A percentile compares a stretch with the other conserved stretches of the same genome.
Evolutionary conservation across 352 stramenopile genomes (phyloP).

Genomic region (Phytophthora europaea): DNA sequence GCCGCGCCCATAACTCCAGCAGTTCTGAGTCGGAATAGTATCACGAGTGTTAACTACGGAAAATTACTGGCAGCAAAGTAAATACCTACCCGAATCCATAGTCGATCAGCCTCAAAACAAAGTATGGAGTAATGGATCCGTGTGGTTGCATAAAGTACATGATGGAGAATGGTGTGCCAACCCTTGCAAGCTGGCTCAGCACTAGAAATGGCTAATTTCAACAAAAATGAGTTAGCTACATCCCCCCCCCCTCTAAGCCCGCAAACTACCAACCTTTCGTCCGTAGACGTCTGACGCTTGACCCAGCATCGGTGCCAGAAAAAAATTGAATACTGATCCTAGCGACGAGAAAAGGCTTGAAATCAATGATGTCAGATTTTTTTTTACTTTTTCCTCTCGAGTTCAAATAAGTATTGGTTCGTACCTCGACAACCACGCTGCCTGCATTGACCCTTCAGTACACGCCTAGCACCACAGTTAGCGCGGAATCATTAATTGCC

Average conservation of each 20-base stretch:
- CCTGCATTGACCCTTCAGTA: constrained; percentile 70
- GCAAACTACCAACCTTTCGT: constrained; percentile 61
- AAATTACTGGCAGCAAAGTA: neutral
- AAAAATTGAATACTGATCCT: constrained; percentile 68
- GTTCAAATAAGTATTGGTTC: neutral
- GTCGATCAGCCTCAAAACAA: constrained; percentile 67
- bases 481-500: constrained; percentile 3
- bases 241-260: neutral
- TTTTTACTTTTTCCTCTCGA: neutral
- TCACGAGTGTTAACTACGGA: neutral
- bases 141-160: constrained; percentile 73
- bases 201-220: constrained; percentile 72
- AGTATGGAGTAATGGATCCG: constrained; percentile 75
- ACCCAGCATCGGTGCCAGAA: constrained; percentile 76
- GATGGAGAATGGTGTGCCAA: constrained; percentile 73
- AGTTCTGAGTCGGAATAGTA: constrained; percentile 41
- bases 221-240: neutral
- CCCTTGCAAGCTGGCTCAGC: constrained; percentile 64
- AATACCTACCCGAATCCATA: constrained; percentile 68
- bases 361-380: neutral
- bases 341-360: constrained; percentile 71
- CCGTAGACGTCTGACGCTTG: constrained; percentile 82
- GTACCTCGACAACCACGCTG: constrained; percentile 78
- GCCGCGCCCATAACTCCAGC: constrained; percentile 69
- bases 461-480: constrained; percentile 47